These are phyloP conservation scores for Aureobasidium sp. DNA, from an alignment of 2,329 filamentous ascomycete species.

Conservation along the genomic window DNA sequence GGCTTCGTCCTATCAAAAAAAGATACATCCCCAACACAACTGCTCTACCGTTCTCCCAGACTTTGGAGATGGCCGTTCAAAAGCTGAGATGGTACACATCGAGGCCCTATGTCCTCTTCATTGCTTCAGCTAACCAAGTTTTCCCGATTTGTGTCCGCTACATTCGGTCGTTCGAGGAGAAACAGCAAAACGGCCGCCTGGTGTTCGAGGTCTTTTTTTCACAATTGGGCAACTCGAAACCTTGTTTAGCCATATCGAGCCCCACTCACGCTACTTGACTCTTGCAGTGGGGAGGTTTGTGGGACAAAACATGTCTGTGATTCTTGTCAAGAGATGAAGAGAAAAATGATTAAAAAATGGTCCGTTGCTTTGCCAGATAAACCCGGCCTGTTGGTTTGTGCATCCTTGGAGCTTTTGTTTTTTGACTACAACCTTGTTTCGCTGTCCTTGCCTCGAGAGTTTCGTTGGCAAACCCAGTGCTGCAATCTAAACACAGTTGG, in stretches of 20 bases:
- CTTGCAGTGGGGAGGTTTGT: not conserved
- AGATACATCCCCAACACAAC: not conserved
- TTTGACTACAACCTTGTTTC: not conserved
- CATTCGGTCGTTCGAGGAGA: not conserved
- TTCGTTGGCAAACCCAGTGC: not conserved
- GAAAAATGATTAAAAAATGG: not conserved
- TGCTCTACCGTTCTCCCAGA: not conserved
- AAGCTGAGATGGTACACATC: not conserved
- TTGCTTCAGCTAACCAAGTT: not conserved
- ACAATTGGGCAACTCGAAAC: not conserved
- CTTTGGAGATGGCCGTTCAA: not conserved
- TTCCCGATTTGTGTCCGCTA: not conserved
- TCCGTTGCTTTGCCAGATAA: not conserved
- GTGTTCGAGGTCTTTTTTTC: not conserved
- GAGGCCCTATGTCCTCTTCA: no score
- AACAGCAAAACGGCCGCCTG: not conserved
- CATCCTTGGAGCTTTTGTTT: not conserved
- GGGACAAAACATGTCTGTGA: not conserved
- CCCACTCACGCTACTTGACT: constrained; percentile 5
- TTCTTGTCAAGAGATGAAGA: not conserved
- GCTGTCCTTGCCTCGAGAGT: not conserved
- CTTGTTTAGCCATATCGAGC: not conserved
- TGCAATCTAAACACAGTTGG: not conserved
- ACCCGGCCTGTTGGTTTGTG: not conserved
- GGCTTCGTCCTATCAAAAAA: not conserved